A percentile compares a stretch with the other conserved stretches of the same genome.
Evolutionary conservation across 2,329 filamentous ascomycete species (phyloP).

Genomic region (Aspergillus ochraceoroseus): DNA sequence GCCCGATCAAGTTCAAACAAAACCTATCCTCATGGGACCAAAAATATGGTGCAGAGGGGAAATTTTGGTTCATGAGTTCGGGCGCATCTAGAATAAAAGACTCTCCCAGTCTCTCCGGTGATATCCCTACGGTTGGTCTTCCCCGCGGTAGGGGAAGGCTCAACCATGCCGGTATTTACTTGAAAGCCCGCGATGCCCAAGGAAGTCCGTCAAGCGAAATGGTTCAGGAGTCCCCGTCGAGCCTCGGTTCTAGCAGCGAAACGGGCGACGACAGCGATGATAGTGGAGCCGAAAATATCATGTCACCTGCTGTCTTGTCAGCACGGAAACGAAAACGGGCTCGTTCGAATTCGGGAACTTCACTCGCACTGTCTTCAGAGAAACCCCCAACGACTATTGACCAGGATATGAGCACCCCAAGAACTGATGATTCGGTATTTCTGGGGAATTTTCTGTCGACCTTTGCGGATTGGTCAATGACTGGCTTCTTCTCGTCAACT

Average conservation of each 20-base stretch:
- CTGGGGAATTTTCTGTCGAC: slow-evolving; percentile 39
- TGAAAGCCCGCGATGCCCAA: slow-evolving; percentile 8
- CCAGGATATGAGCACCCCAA: slow-evolving; percentile 17
- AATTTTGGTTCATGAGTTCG: slow-evolving; percentile 39
- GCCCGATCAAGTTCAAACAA: slow-evolving; percentile 50
- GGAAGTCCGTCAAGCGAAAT: slow-evolving; percentile 10
- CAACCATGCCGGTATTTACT: slow-evolving; percentile 2
- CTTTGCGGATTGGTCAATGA: slow-evolving; percentile 39
- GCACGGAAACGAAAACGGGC: slow-evolving; percentile 36
- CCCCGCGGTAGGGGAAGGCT: slow-evolving; percentile 24
- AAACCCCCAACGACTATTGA: slow-evolving; percentile 22
- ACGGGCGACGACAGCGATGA: slow-evolving; percentile 30
- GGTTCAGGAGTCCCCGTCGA: slow-evolving; percentile 17
- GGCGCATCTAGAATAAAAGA: slow-evolving; percentile 9
- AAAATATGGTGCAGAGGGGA: slow-evolving; percentile 51
- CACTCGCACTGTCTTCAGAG: slow-evolving; percentile 29
- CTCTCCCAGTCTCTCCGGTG: slow-evolving; percentile 12
- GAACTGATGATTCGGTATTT: slow-evolving; percentile 34
- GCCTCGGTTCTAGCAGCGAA: slow-evolving; percentile 28
- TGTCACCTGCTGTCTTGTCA: slow-evolving; percentile 20
- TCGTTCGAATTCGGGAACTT: slow-evolving; percentile 30
- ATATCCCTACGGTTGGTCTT: slow-evolving; percentile 40
- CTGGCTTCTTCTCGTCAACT: slow-evolving; percentile 38
- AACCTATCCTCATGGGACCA: slow-evolving; percentile 47
- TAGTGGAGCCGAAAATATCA: slow-evolving; percentile 20